Evolutionary conservation across 2,329 filamentous ascomycete genomes (phyloP).

Genomic region (Cephalotrichum gorgonifer): DNA sequence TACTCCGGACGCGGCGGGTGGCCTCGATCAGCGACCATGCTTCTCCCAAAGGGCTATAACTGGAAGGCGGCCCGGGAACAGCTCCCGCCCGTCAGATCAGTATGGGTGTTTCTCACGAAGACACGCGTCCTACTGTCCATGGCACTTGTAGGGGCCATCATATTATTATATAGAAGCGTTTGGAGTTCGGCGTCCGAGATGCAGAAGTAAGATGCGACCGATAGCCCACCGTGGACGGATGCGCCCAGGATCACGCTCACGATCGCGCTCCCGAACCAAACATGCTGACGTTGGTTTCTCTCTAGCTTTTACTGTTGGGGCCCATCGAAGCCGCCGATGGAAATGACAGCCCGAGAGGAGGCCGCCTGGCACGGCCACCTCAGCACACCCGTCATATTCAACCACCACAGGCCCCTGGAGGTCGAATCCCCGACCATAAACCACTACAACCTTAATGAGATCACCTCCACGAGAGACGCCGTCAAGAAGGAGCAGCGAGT

Average conservation of each 20-base stretch:
- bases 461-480: conserved; percentile 73
- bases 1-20: neutral
- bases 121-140: conserved; percentile 70
- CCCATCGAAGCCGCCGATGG: conserved; percentile 87
- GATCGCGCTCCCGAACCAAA: neutral
- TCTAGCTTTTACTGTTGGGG: conserved; percentile 94
- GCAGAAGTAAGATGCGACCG: conserved; percentile 83
- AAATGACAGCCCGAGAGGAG: conserved; percentile 87
- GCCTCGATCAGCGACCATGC: conserved; percentile 47
- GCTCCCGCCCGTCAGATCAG: conserved; percentile 65
- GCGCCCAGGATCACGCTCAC: too few species aligned
- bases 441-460: conserved; percentile 72
- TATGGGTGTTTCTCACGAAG: conserved; percentile 61
- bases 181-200: conserved; percentile 73
- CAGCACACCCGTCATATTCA: conserved; percentile 90
- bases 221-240: too few species aligned
- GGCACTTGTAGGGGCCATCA: conserved; percentile 56
- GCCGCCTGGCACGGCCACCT: conserved; percentile 80
- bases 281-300: conserved; percentile 1
- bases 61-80: conserved; percentile 84
- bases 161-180: conserved; percentile 84
- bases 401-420: conserved; percentile 80
- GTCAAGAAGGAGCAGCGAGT: conserved; percentile 74
- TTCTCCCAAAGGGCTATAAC: conserved; percentile 80
- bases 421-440: conserved; percentile 73